A percentile compares a stretch with the other conserved stretches of the same genome.
These are phyloP conservation scores for Dendrobium officinale DNA, from an alignment of 106 monocot species.

Conservation along the genomic window DNA sequence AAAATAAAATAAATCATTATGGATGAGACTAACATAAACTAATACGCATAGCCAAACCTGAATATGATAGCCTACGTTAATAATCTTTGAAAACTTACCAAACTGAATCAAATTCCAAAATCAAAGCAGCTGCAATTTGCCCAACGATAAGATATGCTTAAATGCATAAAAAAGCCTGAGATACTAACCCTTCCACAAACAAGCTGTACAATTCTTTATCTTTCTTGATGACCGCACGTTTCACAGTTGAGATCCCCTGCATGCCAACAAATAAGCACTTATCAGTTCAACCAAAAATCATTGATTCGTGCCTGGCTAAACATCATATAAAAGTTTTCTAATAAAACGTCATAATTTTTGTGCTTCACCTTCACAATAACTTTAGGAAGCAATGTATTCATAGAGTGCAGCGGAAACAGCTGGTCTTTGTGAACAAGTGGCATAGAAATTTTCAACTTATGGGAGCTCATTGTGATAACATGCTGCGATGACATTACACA, in stretches of 20 bases:
- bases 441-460: conserved; percentile 60
- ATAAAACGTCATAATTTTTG: background rate
- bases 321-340: conserved; percentile 1
- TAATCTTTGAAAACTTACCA: no score
- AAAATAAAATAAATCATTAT: no score
- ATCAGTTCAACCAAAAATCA: background rate
- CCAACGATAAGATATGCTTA: no score
- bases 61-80: no score
- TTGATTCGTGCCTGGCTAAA: background rate
- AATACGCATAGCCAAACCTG: no score
- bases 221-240: conserved; percentile 57
- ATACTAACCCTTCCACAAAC: conserved; percentile 85
- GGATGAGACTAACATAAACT: no score
- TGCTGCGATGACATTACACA: conserved; percentile 38
- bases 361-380: conserved; percentile 80
- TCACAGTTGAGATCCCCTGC: conserved; percentile 81
- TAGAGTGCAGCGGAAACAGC: conserved; percentile 45
- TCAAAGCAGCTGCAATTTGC: no score
- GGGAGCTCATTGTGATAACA: conserved; percentile 22
- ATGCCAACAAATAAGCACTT: background rate
- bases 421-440: conserved; percentile 34
- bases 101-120: no score
- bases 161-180: background rate
- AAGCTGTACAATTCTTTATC: conserved; percentile 42
- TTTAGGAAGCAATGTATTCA: conserved; percentile 62